Base-by-base conservation (phyloP, 495 filamentous ascomycete genomes). In the Jackrogersella minutella region DNA sequence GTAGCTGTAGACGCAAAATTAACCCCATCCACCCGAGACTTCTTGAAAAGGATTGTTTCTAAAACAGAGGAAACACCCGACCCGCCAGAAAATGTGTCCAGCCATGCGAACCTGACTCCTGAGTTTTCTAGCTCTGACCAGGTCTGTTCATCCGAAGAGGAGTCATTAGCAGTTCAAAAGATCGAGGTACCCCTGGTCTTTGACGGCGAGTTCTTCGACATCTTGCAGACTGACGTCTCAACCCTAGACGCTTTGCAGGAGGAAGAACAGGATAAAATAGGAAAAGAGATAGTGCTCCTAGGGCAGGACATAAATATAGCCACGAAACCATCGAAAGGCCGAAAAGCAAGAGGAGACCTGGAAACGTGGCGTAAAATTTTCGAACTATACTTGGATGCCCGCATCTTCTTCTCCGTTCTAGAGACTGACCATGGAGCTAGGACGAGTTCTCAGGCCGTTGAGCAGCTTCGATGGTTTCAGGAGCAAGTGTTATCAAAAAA, bases 321-420 rank as follows among this genome's bases (percentile, higher is more conserved):
- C 3, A 82, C 89, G 3, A 79, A 81, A 62, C 90, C 90, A 9
- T 77, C 82, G 7, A 71, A 60, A 56, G 72, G 72, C 11, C 80
- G 76, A 31, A 67, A 75, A 16, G 79, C 80, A 10, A 88, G 82
- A 64, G 84, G 82, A n/a, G 89, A 93, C 68, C 73, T 92, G 21
- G 85, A 86, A 52, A 79, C 81, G 24, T 93, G 90, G 90, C 86
- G 90, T 39, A 82, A 86, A 59, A 86, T 93, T 40, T 91, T 93
- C 65, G 84, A 87, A 39, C 71, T 90, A 1, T 93, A 93, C 64
- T 73, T 89, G 21, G 85, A 91, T 31, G 84, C 83, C 5, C 78
- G 84, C n/a, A 78, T 92, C 7, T 93, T 93, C 77, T 92, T 92
- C 77, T 90, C 88, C 0, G 86, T 84, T 0, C 79, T 77, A 11